A percentile compares a stretch with the other conserved stretches of the same genome.
Conservation (phyloP, 192 early-diverging fungal genomes). For the Paraglomus occultum region DNA sequence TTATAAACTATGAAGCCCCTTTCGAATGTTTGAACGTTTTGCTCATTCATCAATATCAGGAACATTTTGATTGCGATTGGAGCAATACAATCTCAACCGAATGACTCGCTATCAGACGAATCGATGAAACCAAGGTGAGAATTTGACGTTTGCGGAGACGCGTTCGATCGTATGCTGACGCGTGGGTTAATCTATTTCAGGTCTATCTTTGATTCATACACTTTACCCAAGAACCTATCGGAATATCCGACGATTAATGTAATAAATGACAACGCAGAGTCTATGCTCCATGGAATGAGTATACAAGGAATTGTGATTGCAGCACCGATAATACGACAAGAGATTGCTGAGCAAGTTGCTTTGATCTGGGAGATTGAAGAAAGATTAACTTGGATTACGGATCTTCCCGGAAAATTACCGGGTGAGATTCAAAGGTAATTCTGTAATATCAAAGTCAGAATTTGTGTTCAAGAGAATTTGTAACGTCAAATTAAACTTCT, state of each 20-base stretch:
- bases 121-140: background rate
- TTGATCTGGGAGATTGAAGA: background rate
- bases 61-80: background rate
- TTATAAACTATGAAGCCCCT: too few relatives aligned
- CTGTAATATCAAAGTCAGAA: too few relatives aligned
- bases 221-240: background rate
- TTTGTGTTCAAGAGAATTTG: background rate
- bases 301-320: constrained; percentile 23
- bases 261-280: background rate
- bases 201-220: constrained; percentile 15
- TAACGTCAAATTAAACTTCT: background rate
- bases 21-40: too few relatives aligned
- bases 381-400: background rate
- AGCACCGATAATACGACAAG: constrained; percentile 6
- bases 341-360: constrained; percentile 3
- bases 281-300: constrained; percentile 16
- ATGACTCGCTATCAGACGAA: background rate
- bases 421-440: constrained; percentile 8
- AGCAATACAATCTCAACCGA: constrained; percentile 9
- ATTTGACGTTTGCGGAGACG: background rate
- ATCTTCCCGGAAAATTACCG: background rate
- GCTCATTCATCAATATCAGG: background rate
- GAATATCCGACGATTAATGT: constrained; percentile 24
- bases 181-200: background rate
- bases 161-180: background rate